A percentile compares a stretch with the other conserved stretches of the same genome.
Conservation (phyloP, 1,284 basidiomycete species). For the Sanghuangporus baumii region DNA sequence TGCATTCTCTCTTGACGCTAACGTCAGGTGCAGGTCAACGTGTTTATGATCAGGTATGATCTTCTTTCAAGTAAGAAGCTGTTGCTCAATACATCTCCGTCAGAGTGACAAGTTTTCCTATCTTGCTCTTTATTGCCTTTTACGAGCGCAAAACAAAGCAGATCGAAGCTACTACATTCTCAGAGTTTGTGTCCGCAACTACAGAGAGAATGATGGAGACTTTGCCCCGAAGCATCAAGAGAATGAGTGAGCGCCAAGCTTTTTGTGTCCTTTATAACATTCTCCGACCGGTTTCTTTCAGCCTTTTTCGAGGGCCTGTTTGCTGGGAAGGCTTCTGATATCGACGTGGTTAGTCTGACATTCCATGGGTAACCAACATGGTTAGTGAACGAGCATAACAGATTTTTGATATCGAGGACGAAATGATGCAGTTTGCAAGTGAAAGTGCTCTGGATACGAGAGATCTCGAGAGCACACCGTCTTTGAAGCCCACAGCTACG, state of each 20-base stretch:
- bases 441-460: conserved; percentile 51
- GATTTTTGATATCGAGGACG: conserved; percentile 82
- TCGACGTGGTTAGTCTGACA: conserved; percentile 53
- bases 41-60: conserved; percentile 68
- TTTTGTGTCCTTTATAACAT: not conserved
- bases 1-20: conserved; percentile 1
- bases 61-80: not conserved
- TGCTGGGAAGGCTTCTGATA: conserved; percentile 68
- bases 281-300: conserved; percentile 27
- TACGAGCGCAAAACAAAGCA: conserved; percentile 79
- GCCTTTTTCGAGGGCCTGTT: conserved; percentile 74
- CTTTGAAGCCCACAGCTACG: conserved; percentile 22
- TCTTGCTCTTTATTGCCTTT: conserved; percentile 75
- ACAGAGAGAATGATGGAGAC: conserved; percentile 67
- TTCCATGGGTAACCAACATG: not conserved
- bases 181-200: conserved; percentile 63
- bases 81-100: conserved; percentile 7
- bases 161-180: conserved; percentile 55
- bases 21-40: conserved; percentile 58
- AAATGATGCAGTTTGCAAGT: conserved; percentile 33
- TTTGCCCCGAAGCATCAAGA: conserved; percentile 64
- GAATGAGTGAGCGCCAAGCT: conserved; percentile 51
- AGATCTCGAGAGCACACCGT: conserved; percentile 29
- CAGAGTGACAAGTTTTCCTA: conserved; percentile 80
- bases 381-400: conserved; percentile 26